phyloP scores from a whole-genome alignment of 2,329 filamentous ascomycete species.

The Colletotrichum sansevieriae region DNA sequence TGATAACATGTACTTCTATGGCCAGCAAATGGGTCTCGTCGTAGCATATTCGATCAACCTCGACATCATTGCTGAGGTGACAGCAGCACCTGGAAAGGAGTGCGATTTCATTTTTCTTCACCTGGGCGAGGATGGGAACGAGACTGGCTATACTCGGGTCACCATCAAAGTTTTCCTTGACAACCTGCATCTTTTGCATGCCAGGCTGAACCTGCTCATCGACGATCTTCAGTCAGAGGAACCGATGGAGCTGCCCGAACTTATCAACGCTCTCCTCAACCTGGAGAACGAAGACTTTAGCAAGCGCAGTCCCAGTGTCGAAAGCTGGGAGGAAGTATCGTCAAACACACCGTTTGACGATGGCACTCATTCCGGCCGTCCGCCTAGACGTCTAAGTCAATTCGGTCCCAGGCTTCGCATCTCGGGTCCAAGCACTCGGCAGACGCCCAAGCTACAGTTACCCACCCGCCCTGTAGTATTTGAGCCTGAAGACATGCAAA shows the following conservation, averaged over 20 bases:
- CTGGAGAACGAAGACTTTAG: constrained; percentile 76
- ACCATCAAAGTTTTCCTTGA: constrained; percentile 95
- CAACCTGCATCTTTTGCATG: constrained; percentile 83
- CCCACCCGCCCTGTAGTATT: constrained; percentile 86
- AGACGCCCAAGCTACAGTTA: constrained; percentile 79
- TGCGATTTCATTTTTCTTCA: constrained; percentile 95
- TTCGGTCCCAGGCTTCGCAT: constrained; percentile 53
- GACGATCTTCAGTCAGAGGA: constrained; percentile 82
- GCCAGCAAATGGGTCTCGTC: constrained; percentile 91
- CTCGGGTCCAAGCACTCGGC: constrained; percentile 42
- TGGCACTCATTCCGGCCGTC: constrained; percentile 59
- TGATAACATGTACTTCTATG: constrained; percentile 94
- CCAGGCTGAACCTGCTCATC: constrained; percentile 86
- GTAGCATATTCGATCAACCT: constrained; percentile 84
- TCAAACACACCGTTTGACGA: constrained; percentile 71
- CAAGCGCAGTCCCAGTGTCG: constrained; percentile 78
- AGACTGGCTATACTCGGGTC: constrained; percentile 77
- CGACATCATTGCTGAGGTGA: constrained; percentile 86
- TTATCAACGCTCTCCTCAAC: constrained; percentile 79
- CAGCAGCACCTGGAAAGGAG: constrained; percentile 87
- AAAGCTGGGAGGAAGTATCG: constrained; percentile 92
- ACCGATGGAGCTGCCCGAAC: constrained; percentile 75
- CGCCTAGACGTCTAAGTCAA: constrained; percentile 51
- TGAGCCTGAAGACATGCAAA: constrained; percentile 84
- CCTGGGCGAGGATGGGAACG: constrained; percentile 71